Percentiles rank a stretch among this genome's conserved stretches.
These are phyloP conservation scores for Microglena sp. DNA, from an alignment of 139 green algal genomes.

Conservation along the genomic window DNA sequence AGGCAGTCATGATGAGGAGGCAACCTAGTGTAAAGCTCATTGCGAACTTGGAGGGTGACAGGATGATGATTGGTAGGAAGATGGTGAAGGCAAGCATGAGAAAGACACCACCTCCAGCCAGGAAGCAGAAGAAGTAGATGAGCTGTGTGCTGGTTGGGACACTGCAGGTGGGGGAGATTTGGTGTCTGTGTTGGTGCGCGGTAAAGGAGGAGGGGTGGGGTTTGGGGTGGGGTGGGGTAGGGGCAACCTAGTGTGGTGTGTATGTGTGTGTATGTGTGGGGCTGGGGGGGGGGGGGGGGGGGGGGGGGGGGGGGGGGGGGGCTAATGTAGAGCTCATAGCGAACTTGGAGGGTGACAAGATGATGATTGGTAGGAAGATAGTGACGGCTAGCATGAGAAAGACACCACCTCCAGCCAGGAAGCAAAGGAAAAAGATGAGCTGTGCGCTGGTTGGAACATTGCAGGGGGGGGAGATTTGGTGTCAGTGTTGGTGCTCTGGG, in stretches of 20 bases:
- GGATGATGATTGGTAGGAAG: slow-evolving; percentile 81
- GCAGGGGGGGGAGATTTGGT: slow-evolving; percentile 8
- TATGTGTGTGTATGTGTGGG: no score
- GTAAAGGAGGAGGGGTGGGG: no score
- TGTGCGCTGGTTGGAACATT: slow-evolving; percentile 33
- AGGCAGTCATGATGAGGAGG: slow-evolving; percentile 58
- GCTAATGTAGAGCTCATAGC: no score
- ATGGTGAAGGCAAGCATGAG: slow-evolving; percentile 80
- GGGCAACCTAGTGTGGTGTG: no score
- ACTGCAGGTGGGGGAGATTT: slow-evolving; percentile 18
- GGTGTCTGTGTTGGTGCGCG: no score
- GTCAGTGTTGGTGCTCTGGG: no score
- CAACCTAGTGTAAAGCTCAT: slow-evolving; percentile 82
- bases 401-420: slow-evolving; percentile 52
- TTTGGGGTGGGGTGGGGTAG: no score
- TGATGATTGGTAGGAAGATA: slow-evolving; percentile 83
- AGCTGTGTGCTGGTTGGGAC: slow-evolving; percentile 33
- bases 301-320: no score
- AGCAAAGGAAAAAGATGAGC: slow-evolving; percentile 33
- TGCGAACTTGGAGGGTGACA: slow-evolving; percentile 91
- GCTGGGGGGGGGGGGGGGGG: no score
- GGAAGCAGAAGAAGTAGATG: slow-evolving; percentile 38
- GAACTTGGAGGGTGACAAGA: slow-evolving; percentile 86
- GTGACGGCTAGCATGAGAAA: slow-evolving; percentile 81
- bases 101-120: slow-evolving; percentile 58